phyloP scores from a whole-genome alignment of 352 stramenopile genomes.

The Hyaloperonospora arabidopsidis region DNA sequence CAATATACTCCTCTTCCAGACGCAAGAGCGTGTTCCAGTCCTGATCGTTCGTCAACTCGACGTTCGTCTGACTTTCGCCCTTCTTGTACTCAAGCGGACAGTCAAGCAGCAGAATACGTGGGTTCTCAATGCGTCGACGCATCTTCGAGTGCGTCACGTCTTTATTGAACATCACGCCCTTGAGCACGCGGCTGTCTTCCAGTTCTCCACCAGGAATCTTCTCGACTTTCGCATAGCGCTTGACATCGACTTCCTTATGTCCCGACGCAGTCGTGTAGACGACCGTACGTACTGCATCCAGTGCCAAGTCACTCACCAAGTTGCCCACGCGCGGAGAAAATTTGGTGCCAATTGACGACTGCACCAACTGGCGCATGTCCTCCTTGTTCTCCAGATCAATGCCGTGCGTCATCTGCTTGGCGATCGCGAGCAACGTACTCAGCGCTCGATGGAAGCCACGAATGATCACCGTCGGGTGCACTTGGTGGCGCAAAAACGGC shows the following conservation, averaged over 20 bases:
- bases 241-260: conserved; percentile 97
- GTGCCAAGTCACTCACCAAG: conserved; percentile 94
- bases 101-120: conserved; percentile 97
- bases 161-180: conserved; percentile 99
- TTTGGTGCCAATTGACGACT: conserved; percentile 97
- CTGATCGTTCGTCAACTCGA: conserved; percentile 98
- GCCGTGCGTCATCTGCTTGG: conserved; percentile 86
- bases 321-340: conserved; percentile 96
- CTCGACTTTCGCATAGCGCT: conserved; percentile 99
- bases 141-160: conserved; percentile 99
- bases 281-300: conserved; percentile 95
- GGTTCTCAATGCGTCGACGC: conserved; percentile 96
- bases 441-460: conserved; percentile 89
- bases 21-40: conserved; percentile 97
- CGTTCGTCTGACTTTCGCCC: conserved; percentile 94
- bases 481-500: conserved; percentile 93
- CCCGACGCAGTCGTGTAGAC: conserved; percentile 76
- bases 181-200: conserved; percentile 90
- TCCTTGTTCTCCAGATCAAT: conserved; percentile 94
- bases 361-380: conserved; percentile 93
- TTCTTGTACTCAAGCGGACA: conserved; percentile 99
- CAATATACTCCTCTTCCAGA: conserved; percentile 99
- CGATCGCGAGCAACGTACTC: conserved; percentile 86
- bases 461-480: conserved; percentile 98
- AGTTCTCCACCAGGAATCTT: conserved; percentile 98